Base-by-base conservation (phyloP, 768 basidiomycete species). In the Suillus brevipes region DNA sequence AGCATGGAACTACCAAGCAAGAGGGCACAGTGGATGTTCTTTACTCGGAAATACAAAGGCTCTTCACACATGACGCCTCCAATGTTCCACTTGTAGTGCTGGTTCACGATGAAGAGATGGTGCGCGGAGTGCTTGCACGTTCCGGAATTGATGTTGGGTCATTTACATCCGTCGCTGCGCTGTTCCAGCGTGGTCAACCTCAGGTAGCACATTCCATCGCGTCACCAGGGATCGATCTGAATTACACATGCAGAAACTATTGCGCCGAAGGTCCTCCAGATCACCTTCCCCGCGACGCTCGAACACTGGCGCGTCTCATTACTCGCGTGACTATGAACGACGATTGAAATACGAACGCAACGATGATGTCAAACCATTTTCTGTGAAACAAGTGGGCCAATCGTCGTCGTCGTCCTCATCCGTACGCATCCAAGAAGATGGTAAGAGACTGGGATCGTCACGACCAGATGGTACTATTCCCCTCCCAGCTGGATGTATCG, bases 1-100 rank as follows among this genome's bases (percentile, higher is more conserved):
- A 47, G 38, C 34, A 65, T 34, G 64, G 64, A 9, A 43, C 34
- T 18, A 64, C 64, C 36, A 45, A 64, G 38, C 52, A 67, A 43
- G 63, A n/a, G 2, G 67, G 63, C 6, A 28, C 38, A 5, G 38
- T 16, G 25, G 57, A 58, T 28, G 40, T 6, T 28, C 62, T 75
- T 9, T 56, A 69, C 28, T 12, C 52, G 14, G 71, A 68, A 1
- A 47, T 71, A 59, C 70, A 72, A 53, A 49, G 59, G 4, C 37
- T 77, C 14, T 68, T 80, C 25, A 36, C 25, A 9, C 69, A 71
- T 16, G 70, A 72, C 40, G 53, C 61, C 1, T 60, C 65, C 42
- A 64, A 65, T 28, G 47, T 66, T 3, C 84, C 85, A 0, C 70
- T 80, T 59, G 68, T 87, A 31, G 71, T 88, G 6, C 78, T 88